These are phyloP conservation scores for Umbelopsis sp. DNA, from an alignment of 371 early-diverging fungal genomes.

Conservation along the genomic window DNA sequence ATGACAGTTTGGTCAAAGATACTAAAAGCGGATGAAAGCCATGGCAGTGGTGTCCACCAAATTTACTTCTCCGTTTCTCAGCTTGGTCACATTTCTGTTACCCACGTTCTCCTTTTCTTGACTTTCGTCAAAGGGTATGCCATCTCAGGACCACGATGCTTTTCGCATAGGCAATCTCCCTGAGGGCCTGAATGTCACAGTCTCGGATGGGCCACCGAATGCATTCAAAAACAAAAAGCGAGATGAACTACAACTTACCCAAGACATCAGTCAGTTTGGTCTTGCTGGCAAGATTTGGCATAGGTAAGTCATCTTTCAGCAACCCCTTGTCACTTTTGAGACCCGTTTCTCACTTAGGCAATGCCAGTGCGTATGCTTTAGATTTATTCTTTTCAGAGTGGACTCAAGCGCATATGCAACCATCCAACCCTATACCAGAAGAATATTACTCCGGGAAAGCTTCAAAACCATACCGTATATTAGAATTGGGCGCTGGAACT, in stretches of 20 bases:
- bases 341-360: background rate
- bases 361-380: conserved; percentile 45
- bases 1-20: background rate
- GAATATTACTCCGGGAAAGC: conserved; percentile 19
- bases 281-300: conserved; percentile 60
- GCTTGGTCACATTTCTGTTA: background rate
- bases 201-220: conserved; percentile 38
- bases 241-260: conserved; percentile 33
- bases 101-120: background rate
- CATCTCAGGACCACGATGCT: conserved; percentile 23
- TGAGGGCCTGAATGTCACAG: conserved; percentile 41
- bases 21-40: background rate
- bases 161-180: conserved; percentile 48
- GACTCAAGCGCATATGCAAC: conserved; percentile 23
- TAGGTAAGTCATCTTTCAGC: conserved; percentile 27
- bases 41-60: background rate
- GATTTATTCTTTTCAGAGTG: conserved; percentile 42
- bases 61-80: background rate
- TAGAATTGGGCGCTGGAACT: conserved; percentile 61
- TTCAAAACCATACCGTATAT: conserved; percentile 33
- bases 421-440: conserved; percentile 37
- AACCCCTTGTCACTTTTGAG: background rate
- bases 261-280: conserved; percentile 47
- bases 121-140: background rate
- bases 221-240: conserved; percentile 11